Conservation (phyloP, 306 rosid species). For the Quercus berberidifolia region DNA sequence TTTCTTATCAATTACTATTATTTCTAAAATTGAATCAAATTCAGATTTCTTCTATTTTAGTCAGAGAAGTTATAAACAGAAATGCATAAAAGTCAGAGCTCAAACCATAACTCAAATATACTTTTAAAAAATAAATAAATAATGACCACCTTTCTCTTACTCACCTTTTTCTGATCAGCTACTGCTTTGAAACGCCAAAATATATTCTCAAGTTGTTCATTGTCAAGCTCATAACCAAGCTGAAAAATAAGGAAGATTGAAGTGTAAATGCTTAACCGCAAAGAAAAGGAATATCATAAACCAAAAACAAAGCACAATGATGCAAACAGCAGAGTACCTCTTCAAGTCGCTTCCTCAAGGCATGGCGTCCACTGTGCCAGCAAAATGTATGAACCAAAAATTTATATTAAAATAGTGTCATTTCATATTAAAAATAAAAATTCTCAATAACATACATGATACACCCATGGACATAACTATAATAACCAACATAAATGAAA, state of each 20-base stretch:
- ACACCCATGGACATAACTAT: background rate
- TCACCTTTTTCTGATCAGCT: slow-evolving; percentile 88
- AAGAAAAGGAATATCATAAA: background rate
- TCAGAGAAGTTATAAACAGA: background rate
- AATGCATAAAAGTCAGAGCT: background rate
- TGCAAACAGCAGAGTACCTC: slow-evolving; percentile 53
- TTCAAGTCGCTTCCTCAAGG: slow-evolving; percentile 66
- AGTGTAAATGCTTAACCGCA: background rate
- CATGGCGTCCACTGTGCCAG: slow-evolving; percentile 89
- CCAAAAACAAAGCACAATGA: slow-evolving; percentile 7
- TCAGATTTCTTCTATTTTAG: background rate
- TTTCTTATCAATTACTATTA: background rate
- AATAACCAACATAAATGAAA: background rate
- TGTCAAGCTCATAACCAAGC: slow-evolving; percentile 86
- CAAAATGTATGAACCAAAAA: background rate
- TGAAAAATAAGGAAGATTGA: slow-evolving; percentile 28
- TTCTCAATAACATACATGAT: background rate
- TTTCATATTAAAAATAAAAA: background rate
- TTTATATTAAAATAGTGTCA: background rate
- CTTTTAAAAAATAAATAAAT: too few relatives aligned
- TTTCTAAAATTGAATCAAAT: background rate
- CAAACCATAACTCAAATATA: too few relatives aligned
- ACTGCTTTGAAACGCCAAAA: slow-evolving; percentile 87
- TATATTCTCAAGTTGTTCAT: slow-evolving; percentile 52
- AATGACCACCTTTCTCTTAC: background rate